Conservation (phyloP, 257 asterid species). For the Plantago major region DNA sequence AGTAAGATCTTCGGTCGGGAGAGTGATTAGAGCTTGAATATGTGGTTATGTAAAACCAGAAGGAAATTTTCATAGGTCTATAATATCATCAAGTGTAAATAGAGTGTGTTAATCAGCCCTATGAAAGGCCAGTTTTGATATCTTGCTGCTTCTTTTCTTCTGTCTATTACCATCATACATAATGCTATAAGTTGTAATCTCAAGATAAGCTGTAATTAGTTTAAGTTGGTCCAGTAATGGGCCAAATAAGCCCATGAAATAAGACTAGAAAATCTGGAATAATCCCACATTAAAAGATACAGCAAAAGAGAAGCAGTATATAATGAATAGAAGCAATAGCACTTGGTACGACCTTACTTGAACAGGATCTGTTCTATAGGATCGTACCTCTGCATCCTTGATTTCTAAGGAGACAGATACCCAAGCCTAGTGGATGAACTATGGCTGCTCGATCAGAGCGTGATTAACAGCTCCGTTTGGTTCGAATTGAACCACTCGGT, state of each 20-base stretch:
- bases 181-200: too few relatives aligned
- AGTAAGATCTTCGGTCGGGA: slow-evolving; percentile 48
- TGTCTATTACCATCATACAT: too few relatives aligned
- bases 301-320: background rate
- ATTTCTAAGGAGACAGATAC: background rate
- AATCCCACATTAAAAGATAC: background rate
- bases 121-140: background rate
- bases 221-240: too few relatives aligned
- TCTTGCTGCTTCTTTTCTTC: background rate
- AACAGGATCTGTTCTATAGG: slow-evolving; percentile 14
- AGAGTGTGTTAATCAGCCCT: slow-evolving; percentile 12
- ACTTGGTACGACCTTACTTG: background rate
- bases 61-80: slow-evolving; percentile 6
- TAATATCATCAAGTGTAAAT: slow-evolving; percentile 26
- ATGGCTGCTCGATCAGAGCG: slow-evolving; percentile 16
- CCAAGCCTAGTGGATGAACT: slow-evolving; percentile 9
- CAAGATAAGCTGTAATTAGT: too few relatives aligned
- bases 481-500: background rate
- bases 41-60: slow-evolving; percentile 4
- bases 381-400: slow-evolving; percentile 10
- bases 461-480: slow-evolving; percentile 13
- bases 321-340: background rate
- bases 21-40: slow-evolving; percentile 39
- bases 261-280: background rate
- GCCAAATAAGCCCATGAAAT: background rate